phyloP scores from a whole-genome alignment of 2,329 filamentous ascomycete species.

The Arachnopeziza araneosa region DNA sequence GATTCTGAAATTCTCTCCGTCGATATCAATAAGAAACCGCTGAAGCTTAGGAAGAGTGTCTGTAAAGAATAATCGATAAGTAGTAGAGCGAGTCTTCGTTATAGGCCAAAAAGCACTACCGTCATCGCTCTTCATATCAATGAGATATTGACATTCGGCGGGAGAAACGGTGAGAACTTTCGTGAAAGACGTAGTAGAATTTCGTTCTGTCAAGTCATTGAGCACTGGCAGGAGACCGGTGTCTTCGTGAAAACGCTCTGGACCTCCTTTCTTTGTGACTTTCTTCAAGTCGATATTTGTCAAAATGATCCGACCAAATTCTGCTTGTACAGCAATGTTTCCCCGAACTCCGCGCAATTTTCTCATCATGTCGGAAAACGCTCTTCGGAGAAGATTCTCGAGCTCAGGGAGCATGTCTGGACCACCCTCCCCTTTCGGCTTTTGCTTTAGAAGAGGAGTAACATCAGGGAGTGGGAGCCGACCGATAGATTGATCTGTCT shows the following conservation, averaged over 20 bases:
- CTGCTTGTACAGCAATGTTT: conserved; percentile 17
- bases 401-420: not conserved
- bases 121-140: conserved; percentile 18
- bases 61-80: conserved; percentile 24
- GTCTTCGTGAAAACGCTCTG: no score
- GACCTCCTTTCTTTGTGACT: not conserved
- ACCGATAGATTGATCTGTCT: not conserved
- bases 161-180: conserved; percentile 22
- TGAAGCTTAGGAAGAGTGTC: conserved; percentile 6
- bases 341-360: conserved; percentile 22
- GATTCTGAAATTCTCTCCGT: conserved; percentile 24
- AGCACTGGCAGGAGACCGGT: no score
- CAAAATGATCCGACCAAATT: conserved; percentile 28
- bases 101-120: conserved; percentile 22
- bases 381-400: not conserved
- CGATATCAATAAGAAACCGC: conserved; percentile 24
- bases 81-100: conserved; percentile 15
- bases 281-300: conserved; percentile 5
- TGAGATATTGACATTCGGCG: conserved; percentile 21
- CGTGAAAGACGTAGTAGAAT: conserved; percentile 19
- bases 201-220: not conserved
- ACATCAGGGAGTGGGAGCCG: not conserved
- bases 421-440: not conserved
- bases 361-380: conserved; percentile 19
- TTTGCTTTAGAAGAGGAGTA: not conserved